Evolutionary conservation across 495 filamentous ascomycete genomes (phyloP).

Genomic region (Xylaria grammica): DNA sequence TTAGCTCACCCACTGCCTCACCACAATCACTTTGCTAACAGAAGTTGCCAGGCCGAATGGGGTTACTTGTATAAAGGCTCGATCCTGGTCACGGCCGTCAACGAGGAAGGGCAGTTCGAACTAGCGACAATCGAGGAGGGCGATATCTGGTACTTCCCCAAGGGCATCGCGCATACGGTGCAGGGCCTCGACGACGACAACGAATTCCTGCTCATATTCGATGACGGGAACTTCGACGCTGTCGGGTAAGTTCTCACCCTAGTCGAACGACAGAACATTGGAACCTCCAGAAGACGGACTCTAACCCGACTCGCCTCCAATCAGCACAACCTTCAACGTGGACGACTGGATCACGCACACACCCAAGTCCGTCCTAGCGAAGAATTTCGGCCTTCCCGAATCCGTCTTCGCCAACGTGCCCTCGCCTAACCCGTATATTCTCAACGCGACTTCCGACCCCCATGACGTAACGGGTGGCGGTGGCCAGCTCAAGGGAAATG

Average conservation of each 20-base stretch:
- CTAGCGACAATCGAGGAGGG: conserved; percentile 61
- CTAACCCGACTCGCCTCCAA: background rate
- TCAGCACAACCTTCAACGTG: conserved; percentile 65
- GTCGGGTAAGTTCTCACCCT: conserved; percentile 36
- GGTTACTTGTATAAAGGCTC: conserved; percentile 64
- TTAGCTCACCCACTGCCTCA: background rate
- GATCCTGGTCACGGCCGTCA: conserved; percentile 62
- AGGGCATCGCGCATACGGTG: conserved; percentile 66
- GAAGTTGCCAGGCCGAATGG: conserved; percentile 62
- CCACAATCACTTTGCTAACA: background rate
- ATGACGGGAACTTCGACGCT: conserved; percentile 62
- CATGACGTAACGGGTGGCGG: conserved; percentile 53
- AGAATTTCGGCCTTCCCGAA: conserved; percentile 66
- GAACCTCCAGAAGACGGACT: background rate
- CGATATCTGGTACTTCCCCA: conserved; percentile 73
- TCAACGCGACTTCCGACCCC: conserved; percentile 57
- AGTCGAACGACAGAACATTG: no score
- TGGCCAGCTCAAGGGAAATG: conserved; percentile 56
- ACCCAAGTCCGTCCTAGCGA: conserved; percentile 63
- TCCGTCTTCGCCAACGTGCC: conserved; percentile 64
- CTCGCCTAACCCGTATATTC: conserved; percentile 63
- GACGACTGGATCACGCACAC: conserved; percentile 70
- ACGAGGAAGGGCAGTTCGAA: conserved; percentile 62
- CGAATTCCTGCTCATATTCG: conserved; percentile 70
- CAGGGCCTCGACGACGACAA: conserved; percentile 64